These are phyloP conservation scores for Lycium barbarum DNA, from an alignment of 257 asterid species.

Conservation along the genomic window DNA sequence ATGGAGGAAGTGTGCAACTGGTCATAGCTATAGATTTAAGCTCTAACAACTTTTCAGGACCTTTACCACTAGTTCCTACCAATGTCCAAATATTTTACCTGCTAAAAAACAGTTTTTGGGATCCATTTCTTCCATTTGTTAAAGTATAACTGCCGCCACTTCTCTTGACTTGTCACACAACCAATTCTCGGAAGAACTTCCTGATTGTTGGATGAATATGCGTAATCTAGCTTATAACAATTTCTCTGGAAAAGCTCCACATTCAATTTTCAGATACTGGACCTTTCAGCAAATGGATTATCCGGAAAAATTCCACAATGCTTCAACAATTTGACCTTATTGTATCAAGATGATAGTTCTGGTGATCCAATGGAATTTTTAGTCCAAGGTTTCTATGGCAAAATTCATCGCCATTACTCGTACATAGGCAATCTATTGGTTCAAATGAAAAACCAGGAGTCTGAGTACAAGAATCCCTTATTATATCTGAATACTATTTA, in stretches of 20 bases:
- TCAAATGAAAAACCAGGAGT: constrained; percentile 38
- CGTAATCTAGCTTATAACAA: constrained; percentile 17
- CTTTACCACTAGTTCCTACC: constrained; percentile 26
- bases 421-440: constrained; percentile 29
- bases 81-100: neutral
- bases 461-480: constrained; percentile 24
- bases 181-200: constrained; percentile 33
- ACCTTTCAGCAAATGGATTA: neutral
- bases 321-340: constrained; percentile 34
- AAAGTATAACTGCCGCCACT: neutral
- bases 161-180: constrained; percentile 36
- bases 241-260: constrained; percentile 38
- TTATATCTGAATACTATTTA: constrained; percentile 39
- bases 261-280: neutral
- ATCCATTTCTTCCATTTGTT: constrained; percentile 37
- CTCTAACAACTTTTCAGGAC: constrained; percentile 40
- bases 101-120: constrained; percentile 38
- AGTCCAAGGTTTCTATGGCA: too few species aligned
- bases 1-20: too few species aligned
- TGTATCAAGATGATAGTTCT: neutral
- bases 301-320: constrained; percentile 28
- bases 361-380: neutral
- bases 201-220: constrained; percentile 36
- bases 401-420: neutral
- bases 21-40: constrained; percentile 30